phyloP scores from a whole-genome alignment of 352 stramenopile species.

The Globisporangium mamillatum region DNA sequence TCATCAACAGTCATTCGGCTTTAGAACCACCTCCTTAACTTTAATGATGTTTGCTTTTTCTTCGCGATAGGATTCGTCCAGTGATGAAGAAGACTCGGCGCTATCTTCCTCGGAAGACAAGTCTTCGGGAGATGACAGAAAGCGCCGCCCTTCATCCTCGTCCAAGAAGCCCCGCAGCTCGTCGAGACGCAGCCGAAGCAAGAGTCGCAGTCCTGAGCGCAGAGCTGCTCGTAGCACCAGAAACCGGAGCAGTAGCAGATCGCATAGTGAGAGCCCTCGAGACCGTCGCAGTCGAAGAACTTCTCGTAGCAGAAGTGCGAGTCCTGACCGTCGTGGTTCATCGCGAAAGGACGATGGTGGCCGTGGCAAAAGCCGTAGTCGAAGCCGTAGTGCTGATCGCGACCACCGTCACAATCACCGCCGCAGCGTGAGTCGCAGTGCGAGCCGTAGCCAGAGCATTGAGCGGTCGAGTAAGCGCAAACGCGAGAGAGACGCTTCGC shows the following conservation, averaged over 20 bases:
- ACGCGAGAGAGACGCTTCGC: slow-evolving; percentile 2
- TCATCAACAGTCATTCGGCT: background rate
- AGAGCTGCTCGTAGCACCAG: background rate
- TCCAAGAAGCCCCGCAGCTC: slow-evolving; percentile 15
- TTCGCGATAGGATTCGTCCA: slow-evolving; percentile 13
- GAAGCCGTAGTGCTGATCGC: slow-evolving; percentile 24
- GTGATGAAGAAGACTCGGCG: slow-evolving; percentile 28
- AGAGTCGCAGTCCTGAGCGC: slow-evolving; percentile 15
- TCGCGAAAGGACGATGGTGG: background rate
- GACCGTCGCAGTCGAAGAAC: background rate
- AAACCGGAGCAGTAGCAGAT: slow-evolving; percentile 9
- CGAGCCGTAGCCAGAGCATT: slow-evolving; percentile 12
- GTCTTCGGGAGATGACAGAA: background rate
- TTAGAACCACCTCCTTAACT: background rate
- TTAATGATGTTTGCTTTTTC: background rate
- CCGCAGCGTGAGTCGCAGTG: slow-evolving; percentile 22
- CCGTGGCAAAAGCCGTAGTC: slow-evolving; percentile 26
- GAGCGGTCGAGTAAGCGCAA: slow-evolving; percentile 11
- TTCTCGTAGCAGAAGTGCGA: slow-evolving; percentile 19
- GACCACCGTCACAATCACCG: slow-evolving; percentile 8
- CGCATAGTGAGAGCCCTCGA: slow-evolving; percentile 14
- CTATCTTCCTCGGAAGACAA: slow-evolving; percentile 8
- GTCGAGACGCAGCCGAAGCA: slow-evolving; percentile 14
- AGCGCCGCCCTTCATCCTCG: background rate
- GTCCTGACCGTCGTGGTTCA: slow-evolving; percentile 7